Conservation (phyloP, 202 grass and related monocot species). For the Hordeum pubiflorum region DNA sequence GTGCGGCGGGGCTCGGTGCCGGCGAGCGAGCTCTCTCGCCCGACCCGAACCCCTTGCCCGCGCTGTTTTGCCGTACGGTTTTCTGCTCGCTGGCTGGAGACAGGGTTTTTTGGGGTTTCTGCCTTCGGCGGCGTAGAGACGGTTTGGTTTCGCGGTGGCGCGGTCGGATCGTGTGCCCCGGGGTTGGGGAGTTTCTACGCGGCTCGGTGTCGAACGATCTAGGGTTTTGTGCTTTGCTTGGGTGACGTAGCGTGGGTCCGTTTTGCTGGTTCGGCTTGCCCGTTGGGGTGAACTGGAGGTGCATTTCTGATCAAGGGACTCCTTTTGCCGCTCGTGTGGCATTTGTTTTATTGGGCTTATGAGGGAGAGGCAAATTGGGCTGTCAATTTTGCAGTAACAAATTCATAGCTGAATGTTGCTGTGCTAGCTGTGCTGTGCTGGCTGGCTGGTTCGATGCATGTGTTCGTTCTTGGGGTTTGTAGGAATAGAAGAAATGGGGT, state of each 20-base stretch:
- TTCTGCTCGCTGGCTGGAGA: neutral
- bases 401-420: neutral
- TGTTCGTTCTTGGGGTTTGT: neutral
- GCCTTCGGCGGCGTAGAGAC: neutral
- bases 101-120: neutral
- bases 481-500: neutral
- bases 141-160: neutral
- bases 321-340: neutral
- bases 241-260: neutral
- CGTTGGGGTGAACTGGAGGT: conserved; percentile 4
- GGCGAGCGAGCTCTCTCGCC: neutral
- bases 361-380: neutral
- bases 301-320: conserved; percentile 5
- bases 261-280: neutral
- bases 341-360: neutral
- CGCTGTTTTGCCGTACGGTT: neutral
- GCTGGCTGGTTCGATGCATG: neutral
- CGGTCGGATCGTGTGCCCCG: neutral
- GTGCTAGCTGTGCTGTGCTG: neutral
- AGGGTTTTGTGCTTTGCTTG: neutral
- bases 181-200: neutral
- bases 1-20: neutral
- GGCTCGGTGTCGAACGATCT: neutral
- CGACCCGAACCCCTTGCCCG: neutral
- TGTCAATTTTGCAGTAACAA: neutral